These are phyloP conservation scores for Aspergillus nomiae DNA, from an alignment of 2,329 filamentous ascomycete genomes.

Conservation along the genomic window DNA sequence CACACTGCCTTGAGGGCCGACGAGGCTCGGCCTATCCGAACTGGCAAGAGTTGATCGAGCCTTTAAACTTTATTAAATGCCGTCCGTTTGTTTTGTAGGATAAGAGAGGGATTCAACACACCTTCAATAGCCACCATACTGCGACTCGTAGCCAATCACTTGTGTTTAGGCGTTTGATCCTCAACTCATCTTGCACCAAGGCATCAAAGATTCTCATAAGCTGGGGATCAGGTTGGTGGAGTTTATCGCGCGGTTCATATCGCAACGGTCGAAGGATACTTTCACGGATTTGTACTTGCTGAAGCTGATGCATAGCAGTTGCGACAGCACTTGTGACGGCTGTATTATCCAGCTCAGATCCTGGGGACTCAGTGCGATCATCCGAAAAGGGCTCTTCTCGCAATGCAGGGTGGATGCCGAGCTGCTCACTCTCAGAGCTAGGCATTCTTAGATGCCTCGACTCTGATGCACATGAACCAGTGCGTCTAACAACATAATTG, in stretches of 20 bases:
- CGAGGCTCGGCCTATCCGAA: conserved; percentile 21
- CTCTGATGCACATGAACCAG: background rate
- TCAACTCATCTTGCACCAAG: conserved; percentile 24
- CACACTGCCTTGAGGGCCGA: conserved; percentile 25
- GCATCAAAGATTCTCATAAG: conserved; percentile 22
- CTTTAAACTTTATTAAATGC: conserved; percentile 13
- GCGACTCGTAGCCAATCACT: conserved; percentile 34
- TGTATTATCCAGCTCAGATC: conserved; percentile 2
- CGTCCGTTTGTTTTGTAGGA: background rate
- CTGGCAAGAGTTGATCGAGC: conserved; percentile 26
- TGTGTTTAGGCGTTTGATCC: conserved; percentile 24
- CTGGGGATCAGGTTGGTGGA: conserved; percentile 27
- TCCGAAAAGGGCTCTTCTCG: conserved; percentile 6
- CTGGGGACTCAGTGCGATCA: conserved; percentile 4
- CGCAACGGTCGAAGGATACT: conserved; percentile 28
- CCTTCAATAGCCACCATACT: conserved; percentile 37
- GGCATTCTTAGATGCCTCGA: background rate
- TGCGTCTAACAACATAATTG: background rate
- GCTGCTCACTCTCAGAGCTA: background rate
- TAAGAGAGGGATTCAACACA: background rate
- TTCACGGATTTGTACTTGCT: conserved; percentile 26
- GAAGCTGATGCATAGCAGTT: conserved; percentile 30
- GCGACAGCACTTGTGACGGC: conserved; percentile 20
- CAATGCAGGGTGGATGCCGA: background rate
- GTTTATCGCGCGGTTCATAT: conserved; percentile 28